Evolutionary conservation across 2,329 filamentous ascomycete species (phyloP), one percentile per base, ranked within the genome.

Genomic region (Diplodia seriata): DNA sequence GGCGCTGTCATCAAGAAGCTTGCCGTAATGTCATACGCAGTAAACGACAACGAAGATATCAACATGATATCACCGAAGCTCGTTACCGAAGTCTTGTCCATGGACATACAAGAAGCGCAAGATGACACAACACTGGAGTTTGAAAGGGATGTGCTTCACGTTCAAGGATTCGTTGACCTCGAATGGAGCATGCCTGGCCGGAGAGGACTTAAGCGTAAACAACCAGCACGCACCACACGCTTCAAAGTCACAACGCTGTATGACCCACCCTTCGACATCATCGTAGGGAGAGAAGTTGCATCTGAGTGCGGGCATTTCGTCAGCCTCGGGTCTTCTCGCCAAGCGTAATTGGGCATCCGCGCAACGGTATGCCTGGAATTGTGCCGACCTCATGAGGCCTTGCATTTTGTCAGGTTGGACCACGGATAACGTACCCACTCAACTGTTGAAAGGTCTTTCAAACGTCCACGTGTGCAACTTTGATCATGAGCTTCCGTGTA

Each of bases 261-360:
- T 11, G 54, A 56, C 9, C 54, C 54, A 9, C 31, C 54, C n/a
- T 56, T 56, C 33, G 54, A 56, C 5, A 56, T 56, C n/a, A 20
- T 38, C 1, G 31, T 56, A 2, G 54, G 54, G 4, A 33, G 54
- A 12, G 2, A 29, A 3, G 9, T 56, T 3, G 54, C 54, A 1
- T n/a, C 33, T 23, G 54, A 38, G 54, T 56, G 54, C 18, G 54
- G 54, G 9, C 33, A 40, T n/a, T 5, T 2, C 4, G 31, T 9
- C 9, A 2, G 31, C 31, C 8, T 14, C 14, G 36, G 36, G 1
- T 12, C 11, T 38, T 12, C 36, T 12, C 36, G 9, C 11, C 36
- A 38, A 12, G 36, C 1, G 36, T 12, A 38, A 12, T 38, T 0
- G 14, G 36, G 36, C 11, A 38, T 38, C 36, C 2, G 36, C 2